phyloP scores from a whole-genome alignment of 163 green algal species.

The Volvox carteri region DNA sequence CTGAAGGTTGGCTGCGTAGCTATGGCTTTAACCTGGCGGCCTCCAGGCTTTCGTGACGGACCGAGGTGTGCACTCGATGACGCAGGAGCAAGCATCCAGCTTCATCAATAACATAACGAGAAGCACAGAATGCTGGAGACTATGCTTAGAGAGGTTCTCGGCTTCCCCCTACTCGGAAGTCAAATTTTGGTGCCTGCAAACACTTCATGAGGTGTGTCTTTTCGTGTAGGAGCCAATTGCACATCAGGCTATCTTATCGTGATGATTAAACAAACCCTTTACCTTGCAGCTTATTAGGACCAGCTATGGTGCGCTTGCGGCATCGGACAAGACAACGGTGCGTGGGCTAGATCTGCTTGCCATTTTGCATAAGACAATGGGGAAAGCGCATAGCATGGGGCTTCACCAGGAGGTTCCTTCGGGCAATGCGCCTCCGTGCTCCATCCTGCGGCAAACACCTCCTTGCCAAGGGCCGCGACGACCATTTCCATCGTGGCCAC shows the following conservation, averaged over 20 bases:
- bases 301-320: conserved; percentile 58
- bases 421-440: no score
- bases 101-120: conserved; percentile 77
- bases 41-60: neutral
- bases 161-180: conserved; percentile 87
- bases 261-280: neutral
- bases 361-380: no score
- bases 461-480: no score
- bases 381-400: no score
- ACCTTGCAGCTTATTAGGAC: conserved; percentile 62
- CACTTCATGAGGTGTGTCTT: conserved; percentile 85
- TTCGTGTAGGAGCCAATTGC: neutral
- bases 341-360: no score
- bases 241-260: neutral
- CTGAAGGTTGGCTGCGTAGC: conserved; percentile 70
- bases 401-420: no score
- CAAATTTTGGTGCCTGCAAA: conserved; percentile 98
- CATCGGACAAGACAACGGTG: conserved; percentile 47
- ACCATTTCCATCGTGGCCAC: no score
- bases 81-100: conserved; percentile 74
- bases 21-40: neutral
- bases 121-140: conserved; percentile 78
- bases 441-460: no score
- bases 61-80: neutral
- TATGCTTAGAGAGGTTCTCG: conserved; percentile 87